Base-by-base conservation (phyloP, 306 rosid genomes). In the Castanea mollissima region DNA sequence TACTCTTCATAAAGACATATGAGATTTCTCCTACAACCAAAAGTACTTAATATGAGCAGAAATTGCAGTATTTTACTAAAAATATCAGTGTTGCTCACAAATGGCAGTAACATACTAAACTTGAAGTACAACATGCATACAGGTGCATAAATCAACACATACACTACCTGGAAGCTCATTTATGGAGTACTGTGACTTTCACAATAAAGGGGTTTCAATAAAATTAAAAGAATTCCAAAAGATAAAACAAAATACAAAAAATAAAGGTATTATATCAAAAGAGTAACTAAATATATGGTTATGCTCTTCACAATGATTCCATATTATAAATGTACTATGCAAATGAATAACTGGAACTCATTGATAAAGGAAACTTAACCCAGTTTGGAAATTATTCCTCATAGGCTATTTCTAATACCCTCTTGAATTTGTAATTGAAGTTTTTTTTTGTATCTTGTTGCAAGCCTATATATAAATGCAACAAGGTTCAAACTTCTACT, bases 21-120 rank as follows among this genome's bases (percentile, higher is more conserved):
- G 98, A 91, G 70, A 77, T 55, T 75, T 86, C 86, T 77, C 98
- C 99, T 94, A 81, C 80, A 91, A 76, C 73, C 76, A 88, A 55
- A 14, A 72, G 75, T 72, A 57, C 81, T 34, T 58, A 80, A 41
- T 78, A 71, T 63, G 44, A 78, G 74, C 44, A 76, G 74, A 80
- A 21, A 77, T 73, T 44, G 60, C n/a, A 18, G 29, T 2, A 21
- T 3, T 12, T 34, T 11, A 18, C 11, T 34, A 34, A 7, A 35
- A 68, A 19, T 68, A 68, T 46, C 3, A 68, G 5, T 9, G 46
- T 68, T 68, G 13, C 72, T 68, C 72, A 68, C 52, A 35, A 68
- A 68, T 14, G 19, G 27, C 72, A 19, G 72, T 46, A 34, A 68
- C 11, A 9, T 31, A 32, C 44, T 19, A 27, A 35, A 35, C 51